Evolutionary conservation across 768 basidiomycete species (phyloP).

Genomic region (Mrakia gelida): DNA sequence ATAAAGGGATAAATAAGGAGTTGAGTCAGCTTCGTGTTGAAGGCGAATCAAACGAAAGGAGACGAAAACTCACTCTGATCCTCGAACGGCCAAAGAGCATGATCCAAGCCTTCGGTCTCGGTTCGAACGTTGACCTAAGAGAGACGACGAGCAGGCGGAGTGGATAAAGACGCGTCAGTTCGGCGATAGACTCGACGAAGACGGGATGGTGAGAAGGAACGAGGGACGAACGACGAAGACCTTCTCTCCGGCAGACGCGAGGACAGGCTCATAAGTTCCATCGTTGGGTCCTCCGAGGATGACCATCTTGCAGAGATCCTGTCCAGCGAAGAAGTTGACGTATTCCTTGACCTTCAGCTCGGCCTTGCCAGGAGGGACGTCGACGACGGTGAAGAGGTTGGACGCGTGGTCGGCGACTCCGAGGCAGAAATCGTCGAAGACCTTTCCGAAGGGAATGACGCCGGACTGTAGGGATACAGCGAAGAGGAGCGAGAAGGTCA

Average conservation of each 20-base stretch:
- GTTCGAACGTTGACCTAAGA: background rate
- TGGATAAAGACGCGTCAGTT: background rate
- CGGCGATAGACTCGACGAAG: too few relatives aligned
- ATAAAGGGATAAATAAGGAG: background rate
- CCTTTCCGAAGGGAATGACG: background rate
- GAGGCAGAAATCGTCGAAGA: constrained; percentile 1
- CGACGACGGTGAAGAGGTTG: constrained; percentile 1
- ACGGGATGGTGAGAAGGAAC: background rate
- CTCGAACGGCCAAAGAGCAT: background rate
- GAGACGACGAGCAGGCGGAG: background rate
- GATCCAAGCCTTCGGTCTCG: background rate
- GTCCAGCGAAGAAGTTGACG: background rate
- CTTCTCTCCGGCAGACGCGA: background rate
- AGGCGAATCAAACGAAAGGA: background rate
- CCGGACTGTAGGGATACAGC: background rate
- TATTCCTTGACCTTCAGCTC: background rate
- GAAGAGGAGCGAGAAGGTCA: background rate
- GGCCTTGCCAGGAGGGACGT: background rate
- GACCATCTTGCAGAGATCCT: background rate
- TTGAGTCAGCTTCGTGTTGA: background rate
- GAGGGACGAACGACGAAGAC: background rate
- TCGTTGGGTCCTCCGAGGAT: background rate
- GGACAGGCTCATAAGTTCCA: background rate
- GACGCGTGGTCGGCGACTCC: background rate
- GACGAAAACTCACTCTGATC: background rate